These are phyloP conservation scores for Cryptococcus sp. DNA, from an alignment of 1,284 basidiomycete species.

Conservation along the genomic window DNA sequence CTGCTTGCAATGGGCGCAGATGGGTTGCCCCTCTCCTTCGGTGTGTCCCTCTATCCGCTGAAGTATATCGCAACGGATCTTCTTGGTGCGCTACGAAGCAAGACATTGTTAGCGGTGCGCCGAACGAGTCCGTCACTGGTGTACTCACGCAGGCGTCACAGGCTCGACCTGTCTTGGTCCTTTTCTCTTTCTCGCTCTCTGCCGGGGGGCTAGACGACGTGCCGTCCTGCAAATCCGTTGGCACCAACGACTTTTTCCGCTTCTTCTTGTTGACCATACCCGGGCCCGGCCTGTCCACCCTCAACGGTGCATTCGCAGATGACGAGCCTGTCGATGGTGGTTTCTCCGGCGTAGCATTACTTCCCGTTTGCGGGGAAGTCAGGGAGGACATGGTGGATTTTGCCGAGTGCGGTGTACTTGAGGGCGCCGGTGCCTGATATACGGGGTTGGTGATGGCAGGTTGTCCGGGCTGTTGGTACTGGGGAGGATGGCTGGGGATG, in stretches of 20 bases:
- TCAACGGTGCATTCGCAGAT: background rate
- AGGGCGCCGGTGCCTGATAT: background rate
- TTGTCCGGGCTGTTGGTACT: no score
- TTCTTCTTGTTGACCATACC: constrained; percentile 27
- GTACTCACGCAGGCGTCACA: constrained; percentile 52
- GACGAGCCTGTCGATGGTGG: background rate
- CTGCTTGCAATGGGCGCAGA: constrained; percentile 59
- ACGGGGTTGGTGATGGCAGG: no score
- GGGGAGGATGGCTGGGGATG: background rate
- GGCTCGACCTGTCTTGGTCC: constrained; percentile 52
- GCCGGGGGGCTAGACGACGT: constrained; percentile 9
- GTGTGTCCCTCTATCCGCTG: constrained; percentile 17
- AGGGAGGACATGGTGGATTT: background rate
- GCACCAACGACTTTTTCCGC: constrained; percentile 31
- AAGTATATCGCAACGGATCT: constrained; percentile 66
- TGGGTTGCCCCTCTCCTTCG: constrained; percentile 29
- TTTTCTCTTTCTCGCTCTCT: constrained; percentile 42
- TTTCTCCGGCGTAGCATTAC: background rate
- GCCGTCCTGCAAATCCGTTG: constrained; percentile 6
- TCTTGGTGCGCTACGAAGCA: constrained; percentile 67
- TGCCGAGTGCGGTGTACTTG: background rate
- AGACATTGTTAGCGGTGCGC: background rate
- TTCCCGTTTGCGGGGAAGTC: background rate
- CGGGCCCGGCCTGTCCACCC: background rate
- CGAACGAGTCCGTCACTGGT: no score